Evolutionary conservation across 768 basidiomycete genomes (phyloP).

Genomic region (Xerocomellus dryophilus): DNA sequence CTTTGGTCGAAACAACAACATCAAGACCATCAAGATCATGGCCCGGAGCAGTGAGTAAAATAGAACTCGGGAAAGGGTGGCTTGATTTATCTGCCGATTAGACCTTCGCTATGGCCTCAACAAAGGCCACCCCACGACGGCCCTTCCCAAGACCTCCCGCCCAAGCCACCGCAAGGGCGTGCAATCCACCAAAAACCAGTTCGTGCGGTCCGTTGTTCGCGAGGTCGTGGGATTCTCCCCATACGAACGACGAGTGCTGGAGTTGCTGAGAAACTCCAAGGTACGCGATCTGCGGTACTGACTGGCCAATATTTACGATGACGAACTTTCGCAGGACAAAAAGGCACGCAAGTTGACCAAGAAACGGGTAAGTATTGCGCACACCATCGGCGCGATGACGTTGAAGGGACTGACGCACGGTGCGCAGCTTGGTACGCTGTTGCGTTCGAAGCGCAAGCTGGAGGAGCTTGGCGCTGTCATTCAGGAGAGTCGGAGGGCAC

Average conservation of each 20-base stretch:
- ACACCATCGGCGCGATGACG: neutral
- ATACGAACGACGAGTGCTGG: slow-evolving; percentile 97
- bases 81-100: slow-evolving; percentile 32
- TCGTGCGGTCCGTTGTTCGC: slow-evolving; percentile 89
- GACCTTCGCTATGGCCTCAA: slow-evolving; percentile 84
- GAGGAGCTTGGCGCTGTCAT: slow-evolving; percentile 93
- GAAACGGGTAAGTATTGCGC: slow-evolving; percentile 79
- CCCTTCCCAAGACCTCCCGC: slow-evolving; percentile 68
- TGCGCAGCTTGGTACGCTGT: slow-evolving; percentile 86
- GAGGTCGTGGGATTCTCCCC: slow-evolving; percentile 98
- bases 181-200: slow-evolving; percentile 85
- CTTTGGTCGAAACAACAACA: slow-evolving; percentile 23
- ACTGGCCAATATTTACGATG: neutral
- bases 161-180: slow-evolving; percentile 93
- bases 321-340: slow-evolving; percentile 69
- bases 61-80: neutral
- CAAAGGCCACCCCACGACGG: slow-evolving; percentile 85
- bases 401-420: neutral
- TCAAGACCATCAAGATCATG: slow-evolving; percentile 68
- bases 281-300: slow-evolving; percentile 39
- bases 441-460: slow-evolving; percentile 98
- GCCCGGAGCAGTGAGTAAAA: slow-evolving; percentile 65
- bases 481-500: slow-evolving; percentile 85
- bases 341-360: slow-evolving; percentile 99
- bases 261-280: slow-evolving; percentile 97